Evolutionary conservation across 1,139 yeast species (phyloP).

Genomic region (Geotrichum histeridarum): DNA sequence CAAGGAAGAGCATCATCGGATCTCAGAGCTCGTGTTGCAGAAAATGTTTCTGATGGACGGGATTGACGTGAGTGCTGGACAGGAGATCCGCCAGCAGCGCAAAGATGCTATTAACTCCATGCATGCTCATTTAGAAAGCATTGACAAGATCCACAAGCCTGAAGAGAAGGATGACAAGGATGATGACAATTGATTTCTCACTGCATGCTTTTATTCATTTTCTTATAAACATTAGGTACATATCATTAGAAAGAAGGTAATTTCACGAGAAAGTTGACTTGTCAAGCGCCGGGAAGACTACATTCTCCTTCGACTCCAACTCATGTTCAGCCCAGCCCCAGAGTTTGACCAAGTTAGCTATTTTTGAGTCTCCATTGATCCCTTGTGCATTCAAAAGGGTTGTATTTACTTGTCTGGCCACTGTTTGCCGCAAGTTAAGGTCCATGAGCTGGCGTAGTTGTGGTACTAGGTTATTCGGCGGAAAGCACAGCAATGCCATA

Average conservation of each 20-base stretch:
- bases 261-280: conserved; percentile 24
- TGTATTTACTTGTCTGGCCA: conserved; percentile 39
- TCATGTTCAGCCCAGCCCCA: conserved; percentile 37
- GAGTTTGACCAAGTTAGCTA: conserved; percentile 33
- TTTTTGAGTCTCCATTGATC: conserved; percentile 34
- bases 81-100: conserved; percentile 33
- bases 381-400: conserved; percentile 37
- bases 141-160: conserved; percentile 29
- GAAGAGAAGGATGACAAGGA: neutral
- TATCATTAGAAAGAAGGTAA: too few species aligned
- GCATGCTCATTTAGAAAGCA: conserved; percentile 35
- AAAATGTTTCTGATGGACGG: conserved; percentile 40
- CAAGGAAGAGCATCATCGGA: conserved; percentile 36
- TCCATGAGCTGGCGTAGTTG: conserved; percentile 35
- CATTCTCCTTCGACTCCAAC: conserved; percentile 26
- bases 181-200: too few species aligned
- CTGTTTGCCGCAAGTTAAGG: conserved; percentile 33
- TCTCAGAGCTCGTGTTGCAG: conserved; percentile 39
- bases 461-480: conserved; percentile 34
- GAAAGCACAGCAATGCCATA: conserved; percentile 42
- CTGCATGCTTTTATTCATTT: too few species aligned
- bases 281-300: conserved; percentile 27
- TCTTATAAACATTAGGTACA: too few species aligned
- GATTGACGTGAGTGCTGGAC: conserved; percentile 36
- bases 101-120: conserved; percentile 39